These are phyloP conservation scores for Mentha longifolia DNA, from an alignment of 257 asterid genomes.

Conservation along the genomic window DNA sequence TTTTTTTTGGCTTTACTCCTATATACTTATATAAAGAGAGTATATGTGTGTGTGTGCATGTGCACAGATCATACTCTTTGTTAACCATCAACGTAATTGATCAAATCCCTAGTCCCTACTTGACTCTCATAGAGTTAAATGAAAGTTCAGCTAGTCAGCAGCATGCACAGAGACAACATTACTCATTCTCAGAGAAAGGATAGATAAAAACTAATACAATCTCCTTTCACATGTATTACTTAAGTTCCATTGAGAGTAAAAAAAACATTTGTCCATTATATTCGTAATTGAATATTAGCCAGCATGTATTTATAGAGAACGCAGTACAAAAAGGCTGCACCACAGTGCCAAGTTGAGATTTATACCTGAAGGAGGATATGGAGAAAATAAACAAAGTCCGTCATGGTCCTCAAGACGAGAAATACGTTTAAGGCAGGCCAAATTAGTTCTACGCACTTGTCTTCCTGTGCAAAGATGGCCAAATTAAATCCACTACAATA, in stretches of 20 bases:
- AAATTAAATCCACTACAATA: background rate
- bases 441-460: background rate
- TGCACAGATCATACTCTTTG: no score
- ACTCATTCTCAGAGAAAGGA: background rate
- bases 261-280: background rate
- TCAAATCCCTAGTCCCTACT: no score
- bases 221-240: no score
- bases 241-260: background rate
- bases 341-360: background rate
- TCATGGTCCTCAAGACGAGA: background rate
- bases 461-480: constrained; percentile 8
- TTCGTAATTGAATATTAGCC: background rate
- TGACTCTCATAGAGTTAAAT: background rate
- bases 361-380: constrained; percentile 22
- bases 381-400: background rate
- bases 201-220: no score
- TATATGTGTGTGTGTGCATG: no score
- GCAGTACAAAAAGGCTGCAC: background rate
- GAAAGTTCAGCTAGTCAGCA: background rate
- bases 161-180: background rate
- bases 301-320: background rate
- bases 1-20: background rate
- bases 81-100: background rate
- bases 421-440: background rate
- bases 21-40: background rate